Evolutionary conservation across 1,284 basidiomycete species (phyloP).

Genomic region (Boletus holoroseus): DNA sequence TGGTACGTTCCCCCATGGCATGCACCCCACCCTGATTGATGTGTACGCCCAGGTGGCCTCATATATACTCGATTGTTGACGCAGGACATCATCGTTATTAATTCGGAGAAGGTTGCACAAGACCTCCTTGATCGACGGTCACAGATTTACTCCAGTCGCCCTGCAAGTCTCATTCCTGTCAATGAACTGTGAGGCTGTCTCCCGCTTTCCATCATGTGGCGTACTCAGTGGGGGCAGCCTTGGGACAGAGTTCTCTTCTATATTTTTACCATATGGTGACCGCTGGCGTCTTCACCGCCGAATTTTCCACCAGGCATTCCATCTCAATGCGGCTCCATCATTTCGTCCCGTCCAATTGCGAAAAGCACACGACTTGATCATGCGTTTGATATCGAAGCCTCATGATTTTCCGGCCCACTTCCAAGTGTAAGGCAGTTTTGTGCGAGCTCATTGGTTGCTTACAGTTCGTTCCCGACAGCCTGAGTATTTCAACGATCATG

Average conservation of each 20-base stretch:
- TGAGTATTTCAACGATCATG: conserved; percentile 23
- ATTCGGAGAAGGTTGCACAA: conserved; percentile 24
- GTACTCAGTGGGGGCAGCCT: conserved; percentile 10
- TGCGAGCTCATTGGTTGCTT: neutral
- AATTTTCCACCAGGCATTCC: conserved; percentile 28
- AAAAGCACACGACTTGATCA: conserved; percentile 22
- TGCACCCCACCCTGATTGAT: neutral
- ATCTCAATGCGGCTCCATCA: conserved; percentile 13
- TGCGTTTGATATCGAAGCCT: conserved; percentile 6
- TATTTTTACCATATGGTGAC: conserved; percentile 24
- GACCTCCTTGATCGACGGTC: conserved; percentile 23
- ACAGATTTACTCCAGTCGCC: conserved; percentile 24
- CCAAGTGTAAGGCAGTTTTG: conserved; percentile 14
- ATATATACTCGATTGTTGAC: conserved; percentile 21
- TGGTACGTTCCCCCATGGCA: conserved; percentile 10
- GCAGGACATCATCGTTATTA: conserved; percentile 20
- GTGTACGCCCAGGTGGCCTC: conserved; percentile 13
- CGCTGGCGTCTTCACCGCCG: conserved; percentile 28
- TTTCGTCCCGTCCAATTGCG: conserved; percentile 24
- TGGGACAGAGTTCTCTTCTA: conserved; percentile 20
- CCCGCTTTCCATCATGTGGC: neutral
- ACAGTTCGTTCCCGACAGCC: conserved; percentile 6
- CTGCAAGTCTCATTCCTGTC: conserved; percentile 11
- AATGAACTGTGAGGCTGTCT: conserved; percentile 17
- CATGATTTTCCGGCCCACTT: conserved; percentile 14